Conservation (phyloP, 106 monocot genomes). For the Dendrobium nobile region DNA sequence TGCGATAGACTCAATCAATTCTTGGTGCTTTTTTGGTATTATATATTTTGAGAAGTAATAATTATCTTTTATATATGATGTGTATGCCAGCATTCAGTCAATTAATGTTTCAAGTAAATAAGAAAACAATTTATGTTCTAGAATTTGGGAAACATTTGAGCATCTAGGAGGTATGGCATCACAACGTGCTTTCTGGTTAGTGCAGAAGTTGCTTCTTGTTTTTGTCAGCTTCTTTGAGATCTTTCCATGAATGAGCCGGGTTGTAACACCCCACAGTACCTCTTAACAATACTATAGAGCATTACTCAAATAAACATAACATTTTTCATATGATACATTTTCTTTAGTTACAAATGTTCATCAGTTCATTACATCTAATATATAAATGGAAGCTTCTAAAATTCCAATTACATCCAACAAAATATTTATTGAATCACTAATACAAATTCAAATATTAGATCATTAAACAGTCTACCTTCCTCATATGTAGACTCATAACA, state of each 20-base stretch:
- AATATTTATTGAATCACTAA: too few relatives aligned
- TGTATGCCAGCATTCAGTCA: background rate
- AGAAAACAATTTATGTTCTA: background rate
- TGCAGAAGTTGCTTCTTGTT: background rate
- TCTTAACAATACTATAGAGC: too few relatives aligned
- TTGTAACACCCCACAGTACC: too few relatives aligned
- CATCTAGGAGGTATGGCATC: background rate
- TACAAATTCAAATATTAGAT: too few relatives aligned
- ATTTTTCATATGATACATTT: too few relatives aligned
- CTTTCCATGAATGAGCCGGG: background rate
- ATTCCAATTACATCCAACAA: too few relatives aligned
- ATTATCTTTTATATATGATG: background rate
- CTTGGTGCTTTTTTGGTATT: background rate
- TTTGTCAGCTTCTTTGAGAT: background rate
- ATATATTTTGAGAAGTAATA: background rate
- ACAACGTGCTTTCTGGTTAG: background rate
- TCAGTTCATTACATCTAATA: too few relatives aligned
- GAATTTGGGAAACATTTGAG: background rate
- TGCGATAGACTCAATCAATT: slow-evolving; percentile 3
- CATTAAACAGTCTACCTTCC: too few relatives aligned
- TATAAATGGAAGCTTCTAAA: too few relatives aligned
- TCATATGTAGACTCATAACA: too few relatives aligned
- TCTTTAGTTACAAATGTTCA: too few relatives aligned
- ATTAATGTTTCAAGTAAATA: background rate
- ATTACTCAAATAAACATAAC: too few relatives aligned